These are phyloP conservation scores for Chrysosporium keratinophilum DNA, from an alignment of 2,329 filamentous ascomycete genomes.

Conservation along the genomic window DNA sequence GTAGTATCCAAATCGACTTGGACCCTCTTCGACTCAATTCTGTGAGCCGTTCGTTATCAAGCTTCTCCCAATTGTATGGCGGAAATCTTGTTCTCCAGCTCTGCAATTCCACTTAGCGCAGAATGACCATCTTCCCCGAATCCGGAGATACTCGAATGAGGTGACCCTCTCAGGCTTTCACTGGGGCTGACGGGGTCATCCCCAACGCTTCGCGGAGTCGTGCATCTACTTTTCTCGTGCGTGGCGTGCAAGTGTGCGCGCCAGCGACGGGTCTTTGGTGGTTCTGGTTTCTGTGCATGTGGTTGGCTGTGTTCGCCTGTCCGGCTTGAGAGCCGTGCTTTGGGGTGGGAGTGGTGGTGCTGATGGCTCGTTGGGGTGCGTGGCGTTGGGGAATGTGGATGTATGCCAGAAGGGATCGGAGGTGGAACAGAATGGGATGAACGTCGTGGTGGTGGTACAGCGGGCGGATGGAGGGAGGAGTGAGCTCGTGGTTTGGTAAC, in stretches of 20 bases:
- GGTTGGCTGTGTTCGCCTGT: slow-evolving; percentile 23
- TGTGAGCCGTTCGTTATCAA: not conserved
- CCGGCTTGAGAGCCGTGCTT: not conserved
- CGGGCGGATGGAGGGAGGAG: slow-evolving; percentile 24
- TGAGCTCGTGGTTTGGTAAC: slow-evolving; percentile 3
- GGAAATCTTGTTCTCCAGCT: slow-evolving; percentile 5
- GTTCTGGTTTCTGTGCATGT: slow-evolving; percentile 26
- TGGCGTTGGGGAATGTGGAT: slow-evolving; percentile 14
- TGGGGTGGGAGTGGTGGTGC: slow-evolving; percentile 8
- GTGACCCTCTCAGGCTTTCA: not conserved
- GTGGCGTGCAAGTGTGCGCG: slow-evolving; percentile 23
- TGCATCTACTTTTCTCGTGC: slow-evolving; percentile 2
- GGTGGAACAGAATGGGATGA: slow-evolving; percentile 26
- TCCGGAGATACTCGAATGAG: not conserved
- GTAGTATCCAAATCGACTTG: not conserved
- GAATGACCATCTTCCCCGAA: not conserved
- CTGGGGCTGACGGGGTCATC: not conserved
- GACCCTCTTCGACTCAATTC: not conserved
- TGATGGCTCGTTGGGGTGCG: slow-evolving; percentile 14
- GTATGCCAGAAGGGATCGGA: slow-evolving; percentile 9
- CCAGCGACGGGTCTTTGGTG: slow-evolving; percentile 35
- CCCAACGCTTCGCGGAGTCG: slow-evolving; percentile 1
- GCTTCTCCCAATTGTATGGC: slow-evolving; percentile 4
- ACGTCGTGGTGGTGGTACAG: slow-evolving; percentile 33
- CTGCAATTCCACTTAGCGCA: not conserved